Conservation (phyloP, 208 protist genomes). For the Wallacemonas rigidus region DNA sequence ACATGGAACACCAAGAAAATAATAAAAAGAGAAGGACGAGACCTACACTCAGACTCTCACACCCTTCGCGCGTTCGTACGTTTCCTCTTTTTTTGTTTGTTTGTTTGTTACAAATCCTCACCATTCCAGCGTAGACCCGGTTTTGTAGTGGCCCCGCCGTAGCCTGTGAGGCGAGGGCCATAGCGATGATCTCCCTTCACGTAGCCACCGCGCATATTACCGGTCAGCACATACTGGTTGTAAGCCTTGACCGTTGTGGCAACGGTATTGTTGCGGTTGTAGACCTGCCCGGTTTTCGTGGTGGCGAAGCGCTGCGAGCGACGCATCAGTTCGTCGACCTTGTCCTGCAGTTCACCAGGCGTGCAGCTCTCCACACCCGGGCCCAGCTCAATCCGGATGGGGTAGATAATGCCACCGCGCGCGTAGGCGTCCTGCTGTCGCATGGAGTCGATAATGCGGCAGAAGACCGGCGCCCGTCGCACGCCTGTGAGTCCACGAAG, state of each 20-base stretch:
- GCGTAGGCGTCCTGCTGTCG: constrained; percentile 68
- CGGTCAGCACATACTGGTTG: constrained; percentile 78
- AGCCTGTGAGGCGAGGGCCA: constrained; percentile 80
- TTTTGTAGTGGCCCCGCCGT: constrained; percentile 80
- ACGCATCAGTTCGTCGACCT: constrained; percentile 64
- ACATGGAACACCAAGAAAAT: constrained; percentile 16
- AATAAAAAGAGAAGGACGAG: too few relatives aligned
- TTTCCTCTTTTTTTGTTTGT: not conserved
- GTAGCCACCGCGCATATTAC: constrained; percentile 87
- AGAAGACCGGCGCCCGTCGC: constrained; percentile 65
- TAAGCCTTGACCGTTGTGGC: constrained; percentile 69
- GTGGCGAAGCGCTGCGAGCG: constrained; percentile 74
- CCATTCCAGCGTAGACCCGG: constrained; percentile 86
- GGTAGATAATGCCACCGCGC: constrained; percentile 71
- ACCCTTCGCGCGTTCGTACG: not conserved
- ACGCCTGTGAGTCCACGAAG: constrained; percentile 16
- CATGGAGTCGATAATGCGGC: constrained; percentile 78
- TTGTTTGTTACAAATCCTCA: constrained; percentile 57
- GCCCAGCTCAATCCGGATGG: constrained; percentile 82
- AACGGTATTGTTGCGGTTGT: constrained; percentile 59
- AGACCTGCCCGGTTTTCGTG: constrained; percentile 72
- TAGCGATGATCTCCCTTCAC: constrained; percentile 86
- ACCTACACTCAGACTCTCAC: too few relatives aligned
- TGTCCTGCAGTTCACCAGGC: constrained; percentile 60
- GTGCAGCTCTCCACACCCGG: constrained; percentile 61